Evolutionary conservation across 495 filamentous ascomycete genomes (phyloP), one percentile per base, ranked within the genome.

Genomic region (Aspergillus haitiensis): DNA sequence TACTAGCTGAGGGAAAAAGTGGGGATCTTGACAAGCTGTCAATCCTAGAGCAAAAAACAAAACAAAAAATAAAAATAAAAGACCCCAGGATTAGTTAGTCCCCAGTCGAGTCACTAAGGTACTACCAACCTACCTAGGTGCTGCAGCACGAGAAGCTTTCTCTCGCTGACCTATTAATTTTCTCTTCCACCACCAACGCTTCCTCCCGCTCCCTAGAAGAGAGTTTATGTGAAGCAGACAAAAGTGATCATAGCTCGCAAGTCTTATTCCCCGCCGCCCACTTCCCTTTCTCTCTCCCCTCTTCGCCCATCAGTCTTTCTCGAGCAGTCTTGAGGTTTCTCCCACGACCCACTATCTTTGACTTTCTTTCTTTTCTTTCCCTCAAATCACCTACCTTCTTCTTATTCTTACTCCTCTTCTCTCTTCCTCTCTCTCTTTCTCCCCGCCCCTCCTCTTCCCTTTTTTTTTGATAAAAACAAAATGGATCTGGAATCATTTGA

Each of bases 401-500:
- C 15, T 3, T 9, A 34, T 9, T 37, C 44, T 4, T n/a, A 44
- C 32, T 33, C 13, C 21, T 35, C 39, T 47, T 16, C 39, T 13
- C 6, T 31, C 15, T 16, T 10, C 10, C 16, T 34, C 1, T 51
- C 48, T 51, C 16, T 36, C 48, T 34, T 49, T 63, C 65, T 46
- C 55, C 60, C 64, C 52, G 37, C 52, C 16, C 12, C 34, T 58
- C 6, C 40, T 56, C 3, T 13, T 57, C 7, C 39, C 12, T 58
- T 31, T 42, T 44, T 18, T 54, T 53, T 34, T 35, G 5, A 18
- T 1, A 7, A 12, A 27, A 37, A 45, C 50, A 69, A 35, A 9
- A 75, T 76, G 73, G 66, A 68, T 49, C 57, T 59, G 7, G 27
- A 58, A 31, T 54, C 61, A 11, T 57, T 65, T 33, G 57, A 57